Evolutionary conservation across 371 early-diverging fungal genomes (phyloP), one percentile per base, ranked within the genome.

Genomic region (Antonospora locustae): DNA sequence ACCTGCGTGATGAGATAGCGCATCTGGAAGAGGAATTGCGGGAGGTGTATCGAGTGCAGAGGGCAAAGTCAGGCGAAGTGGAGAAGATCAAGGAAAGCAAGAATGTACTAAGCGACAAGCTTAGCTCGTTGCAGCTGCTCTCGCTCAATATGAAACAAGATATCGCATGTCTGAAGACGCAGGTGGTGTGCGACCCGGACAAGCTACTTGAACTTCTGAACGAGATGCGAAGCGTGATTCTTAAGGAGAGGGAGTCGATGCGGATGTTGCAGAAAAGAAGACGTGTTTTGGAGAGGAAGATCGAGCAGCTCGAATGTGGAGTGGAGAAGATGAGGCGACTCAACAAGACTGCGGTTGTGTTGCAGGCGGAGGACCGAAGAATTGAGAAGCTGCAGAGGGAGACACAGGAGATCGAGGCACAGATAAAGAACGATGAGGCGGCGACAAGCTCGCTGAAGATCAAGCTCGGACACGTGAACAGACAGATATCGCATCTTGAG

Each of bases 401-500:
- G 24, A 58, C 44, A 34, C n/a, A n/a, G 28, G 24, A 44, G 23
- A 17, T 46, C 27, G 60, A 69, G n/a, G 49, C 12, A 14, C 16
- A 47, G 30, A 52, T 69, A 11, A 61, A 65, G 30, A 53, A 50
- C 16, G 22, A 36, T 28, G 61, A 63, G 16, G 50, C 34, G 24
- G 23, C 32, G n/a, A 60, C 60, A 17, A 64, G 58, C 47, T 48
- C 53, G n/a, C 25, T 40, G 19, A 58, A 64, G 28, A 68, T 58
- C 11, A 43, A 55, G 27, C 16, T 55, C 16, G 55, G 56, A 27
- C 61, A 64, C 34, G 45, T 61, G 19, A 50, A 41, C 11, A 60
- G 61, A 43, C 69, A 69, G 50, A 61, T 65, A 22, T 40, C 55
- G 1, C 69, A 65, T 23, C 40, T 69, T 12, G 60, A 69, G 40